Evolutionary conservation across 352 stramenopile species (phyloP).

Genomic region (Pythium monospermum): DNA sequence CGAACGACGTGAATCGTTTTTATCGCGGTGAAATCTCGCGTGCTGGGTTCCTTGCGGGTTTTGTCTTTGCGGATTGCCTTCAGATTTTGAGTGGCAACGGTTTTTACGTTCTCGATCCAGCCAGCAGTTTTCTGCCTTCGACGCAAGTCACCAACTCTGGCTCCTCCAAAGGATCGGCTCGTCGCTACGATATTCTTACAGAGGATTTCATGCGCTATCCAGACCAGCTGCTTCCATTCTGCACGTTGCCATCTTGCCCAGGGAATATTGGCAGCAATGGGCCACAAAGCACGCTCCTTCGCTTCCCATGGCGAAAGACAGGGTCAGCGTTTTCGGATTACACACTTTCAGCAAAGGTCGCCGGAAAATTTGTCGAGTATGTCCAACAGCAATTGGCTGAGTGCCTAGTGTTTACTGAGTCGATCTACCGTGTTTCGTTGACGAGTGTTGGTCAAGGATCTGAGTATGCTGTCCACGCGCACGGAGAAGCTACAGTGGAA

Average conservation of each 20-base stretch:
- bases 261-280: conserved; percentile 47
- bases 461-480: conserved; percentile 49
- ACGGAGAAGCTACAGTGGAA: conserved; percentile 43
- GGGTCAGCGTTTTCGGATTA: conserved; percentile 37
- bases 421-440: conserved; percentile 46
- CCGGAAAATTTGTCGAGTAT: conserved; percentile 29
- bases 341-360: conserved; percentile 23
- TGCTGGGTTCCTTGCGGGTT: conserved; percentile 48
- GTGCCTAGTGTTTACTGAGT: conserved; percentile 65
- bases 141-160: not conserved
- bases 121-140: conserved; percentile 3
- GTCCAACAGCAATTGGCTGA: conserved; percentile 47
- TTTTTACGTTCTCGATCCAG: conserved; percentile 77
- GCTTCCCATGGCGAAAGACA: conserved; percentile 59
- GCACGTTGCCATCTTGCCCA: conserved; percentile 49
- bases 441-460: conserved; percentile 68
- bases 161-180: conserved; percentile 23
- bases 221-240: conserved; percentile 72
- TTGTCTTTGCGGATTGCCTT: conserved; percentile 68
- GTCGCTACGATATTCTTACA: conserved; percentile 54
- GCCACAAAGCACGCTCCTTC: conserved; percentile 55
- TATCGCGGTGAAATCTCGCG: conserved; percentile 49
- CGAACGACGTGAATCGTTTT: conserved; percentile 45
- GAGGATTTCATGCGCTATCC: conserved; percentile 65
- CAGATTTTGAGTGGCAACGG: conserved; percentile 72